These are phyloP conservation scores for Pterothamnion heteromorphum DNA, from an alignment of 31 red algal genomes.

Conservation along the genomic window DNA sequence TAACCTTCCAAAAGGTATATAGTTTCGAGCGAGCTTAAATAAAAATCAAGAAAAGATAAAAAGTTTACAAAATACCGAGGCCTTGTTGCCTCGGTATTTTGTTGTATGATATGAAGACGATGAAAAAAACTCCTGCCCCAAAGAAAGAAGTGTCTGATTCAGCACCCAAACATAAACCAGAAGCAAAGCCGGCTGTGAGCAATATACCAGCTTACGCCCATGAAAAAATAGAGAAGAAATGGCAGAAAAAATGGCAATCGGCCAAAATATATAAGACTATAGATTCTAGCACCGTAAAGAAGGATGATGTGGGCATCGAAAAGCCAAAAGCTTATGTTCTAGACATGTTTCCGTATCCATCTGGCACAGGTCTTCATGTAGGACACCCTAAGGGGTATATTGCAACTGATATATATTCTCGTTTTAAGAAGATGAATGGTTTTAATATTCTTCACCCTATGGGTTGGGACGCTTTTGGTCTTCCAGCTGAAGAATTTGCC, in stretches of 20 bases:
- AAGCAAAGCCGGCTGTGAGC: too few relatives aligned
- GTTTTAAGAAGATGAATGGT: conserved; percentile 81
- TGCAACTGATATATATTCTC: conserved; percentile 88
- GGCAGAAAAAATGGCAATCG: conserved; percentile 65
- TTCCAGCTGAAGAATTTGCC: conserved; percentile 97
- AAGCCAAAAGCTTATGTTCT: conserved; percentile 93
- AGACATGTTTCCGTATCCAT: conserved; percentile 99
- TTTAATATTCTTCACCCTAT: conserved; percentile 95
- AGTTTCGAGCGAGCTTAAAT: too few relatives aligned
- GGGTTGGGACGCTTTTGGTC: conserved; percentile 98
- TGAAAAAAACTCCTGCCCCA: too few relatives aligned
- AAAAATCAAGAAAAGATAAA: too few relatives aligned
- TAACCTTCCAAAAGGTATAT: too few relatives aligned
- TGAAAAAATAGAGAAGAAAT: conserved; percentile 57
- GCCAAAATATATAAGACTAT: conserved; percentile 37
- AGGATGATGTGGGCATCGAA: conserved; percentile 58
- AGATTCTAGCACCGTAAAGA: background rate
- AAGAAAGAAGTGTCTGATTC: too few relatives aligned
- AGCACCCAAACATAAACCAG: too few relatives aligned
- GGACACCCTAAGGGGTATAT: conserved; percentile 98
- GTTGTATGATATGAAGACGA: too few relatives aligned
- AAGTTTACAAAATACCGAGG: too few relatives aligned
- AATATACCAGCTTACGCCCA: background rate
- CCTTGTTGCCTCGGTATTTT: too few relatives aligned
- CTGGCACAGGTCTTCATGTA: conserved; percentile 88